Evolutionary conservation across 176 grass and related monocot genomes (phyloP).

Genomic region (Carex parvula): DNA sequence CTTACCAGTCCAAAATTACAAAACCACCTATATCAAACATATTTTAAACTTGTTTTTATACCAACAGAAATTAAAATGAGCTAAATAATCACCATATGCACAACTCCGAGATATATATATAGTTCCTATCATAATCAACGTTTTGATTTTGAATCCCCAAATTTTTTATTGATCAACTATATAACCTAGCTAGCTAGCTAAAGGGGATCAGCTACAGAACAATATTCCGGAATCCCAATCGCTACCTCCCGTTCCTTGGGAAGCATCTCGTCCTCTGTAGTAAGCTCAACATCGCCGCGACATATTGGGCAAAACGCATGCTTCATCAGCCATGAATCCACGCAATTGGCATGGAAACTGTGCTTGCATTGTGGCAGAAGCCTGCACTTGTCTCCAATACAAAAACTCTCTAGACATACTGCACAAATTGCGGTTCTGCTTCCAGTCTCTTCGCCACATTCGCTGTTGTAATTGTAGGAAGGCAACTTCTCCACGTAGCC

Average conservation of each 20-base stretch:
- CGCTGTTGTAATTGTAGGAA: conserved; percentile 33
- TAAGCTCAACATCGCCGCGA: conserved; percentile 28
- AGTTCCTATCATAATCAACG: too few relatives aligned
- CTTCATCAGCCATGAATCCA: conserved; percentile 67
- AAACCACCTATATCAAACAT: too few relatives aligned
- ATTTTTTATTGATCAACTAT: not conserved
- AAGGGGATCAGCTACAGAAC: conserved; percentile 3
- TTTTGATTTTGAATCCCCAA: too few relatives aligned
- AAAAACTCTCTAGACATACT: conserved; percentile 54
- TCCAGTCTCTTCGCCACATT: not conserved
- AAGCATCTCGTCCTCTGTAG: not conserved
- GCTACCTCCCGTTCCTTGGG: not conserved
- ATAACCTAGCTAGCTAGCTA: not conserved
- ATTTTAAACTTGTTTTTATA: too few relatives aligned
- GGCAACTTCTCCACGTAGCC: conserved; percentile 41
- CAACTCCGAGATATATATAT: too few relatives aligned
- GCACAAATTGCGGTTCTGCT: conserved; percentile 31
- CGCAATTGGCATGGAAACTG: conserved; percentile 58
- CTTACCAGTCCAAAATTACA: too few relatives aligned
- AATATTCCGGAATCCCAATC: not conserved
- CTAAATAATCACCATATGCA: not conserved
- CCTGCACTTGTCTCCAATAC: conserved; percentile 43
- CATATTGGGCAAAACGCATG: conserved; percentile 49
- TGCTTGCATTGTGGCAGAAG: conserved; percentile 52
- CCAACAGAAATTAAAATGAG: too few relatives aligned